Conservation (phyloP, 2,329 filamentous ascomycete genomes). For the Rhinocladiella mackenziei region DNA sequence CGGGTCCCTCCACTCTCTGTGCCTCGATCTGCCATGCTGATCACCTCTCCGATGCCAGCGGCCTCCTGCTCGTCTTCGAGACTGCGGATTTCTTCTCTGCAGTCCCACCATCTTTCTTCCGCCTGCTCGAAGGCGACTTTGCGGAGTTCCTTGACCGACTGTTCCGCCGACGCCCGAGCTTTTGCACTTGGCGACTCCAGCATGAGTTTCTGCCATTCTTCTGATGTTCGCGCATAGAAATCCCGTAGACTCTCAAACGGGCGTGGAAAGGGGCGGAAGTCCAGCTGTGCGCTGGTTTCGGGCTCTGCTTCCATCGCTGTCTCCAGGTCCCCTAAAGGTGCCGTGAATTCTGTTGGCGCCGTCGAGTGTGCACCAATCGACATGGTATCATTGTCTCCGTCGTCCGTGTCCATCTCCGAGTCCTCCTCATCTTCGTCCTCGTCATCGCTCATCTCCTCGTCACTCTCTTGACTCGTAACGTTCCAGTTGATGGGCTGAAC, state of each 20-base stretch:
- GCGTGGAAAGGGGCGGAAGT: conserved; percentile 69
- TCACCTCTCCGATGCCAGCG: conserved; percentile 89
- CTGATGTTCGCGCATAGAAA: conserved; percentile 83
- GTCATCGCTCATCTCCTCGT: conserved; percentile 47
- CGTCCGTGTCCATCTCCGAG: conserved; percentile 42
- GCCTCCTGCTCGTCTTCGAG: conserved; percentile 96
- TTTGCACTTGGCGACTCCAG: conserved; percentile 70
- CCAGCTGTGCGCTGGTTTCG: conserved; percentile 53
- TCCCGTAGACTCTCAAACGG: conserved; percentile 88
- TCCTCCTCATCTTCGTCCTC: conserved; percentile 41
- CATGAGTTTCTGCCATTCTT: conserved; percentile 84
- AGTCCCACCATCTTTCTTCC: conserved; percentile 99
- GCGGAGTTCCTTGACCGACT: conserved; percentile 85
- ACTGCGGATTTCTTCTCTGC: conserved; percentile 83
- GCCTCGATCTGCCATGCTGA: conserved; percentile 73
- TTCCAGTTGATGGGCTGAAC: conserved; percentile 84
- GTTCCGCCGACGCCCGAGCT: conserved; percentile 50
- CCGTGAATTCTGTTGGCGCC: conserved; percentile 38
- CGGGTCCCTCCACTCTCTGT: conserved; percentile 45
- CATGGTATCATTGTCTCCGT: conserved; percentile 46
- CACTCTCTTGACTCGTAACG: conserved; percentile 59
- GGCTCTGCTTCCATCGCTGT: conserved; percentile 32
- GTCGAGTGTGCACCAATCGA: conserved; percentile 38
- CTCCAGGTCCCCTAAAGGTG: conserved; percentile 31
- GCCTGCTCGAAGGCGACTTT: conserved; percentile 84